Evolutionary conservation across 2,329 filamentous ascomycete genomes (phyloP), one percentile per base, ranked within the genome.

Genomic region (Ceratocystis cacaofunesta): DNA sequence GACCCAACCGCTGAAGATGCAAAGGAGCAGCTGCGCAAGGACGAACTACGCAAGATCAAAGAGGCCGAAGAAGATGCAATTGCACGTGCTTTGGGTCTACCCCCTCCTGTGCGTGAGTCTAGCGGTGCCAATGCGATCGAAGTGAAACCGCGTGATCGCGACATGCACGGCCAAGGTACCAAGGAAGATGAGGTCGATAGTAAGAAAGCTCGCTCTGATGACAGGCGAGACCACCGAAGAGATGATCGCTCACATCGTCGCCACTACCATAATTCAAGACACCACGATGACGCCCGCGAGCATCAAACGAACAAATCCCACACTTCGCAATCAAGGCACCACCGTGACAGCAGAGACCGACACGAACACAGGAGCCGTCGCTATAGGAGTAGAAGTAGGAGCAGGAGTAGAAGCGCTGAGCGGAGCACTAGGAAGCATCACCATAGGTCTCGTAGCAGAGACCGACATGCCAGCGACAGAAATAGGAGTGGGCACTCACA

Each of bases 31-130:
- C 82, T 87, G 72, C 80, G 88, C 64, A 85, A 84, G 68, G 88
- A 90, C 71, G 92, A 96, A 75, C 81, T 94, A 70, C 83, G 85
- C 70, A 85, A 82, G 70, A 82, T 96, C 73, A 96, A 96, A 72
- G 89, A 96, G 74, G 90, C 88, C 0, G 94, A 99, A 72, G 89
- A 96, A 73, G 92, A 96, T 74, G 94, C 92, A 1, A 86, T 97
- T 73, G 86, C 90, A 2, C 81, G 79, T 57, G 92, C 92, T 0
- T 77, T 99, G 64, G 94, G 94, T 0, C 77, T 96, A 36, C 90
- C 90, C 0, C 80, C 88, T 1, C 82, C 86, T 0, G 76, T 80
- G 5, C 79, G 83, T 63, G 81, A 83, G 61, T 77, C 78, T 0
- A 82, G 81, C 1, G 82, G 80, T 3, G 80, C 82, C 2, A 95